phyloP scores from a whole-genome alignment of 1,284 basidiomycete species.

The Farysia itapuensis region DNA sequence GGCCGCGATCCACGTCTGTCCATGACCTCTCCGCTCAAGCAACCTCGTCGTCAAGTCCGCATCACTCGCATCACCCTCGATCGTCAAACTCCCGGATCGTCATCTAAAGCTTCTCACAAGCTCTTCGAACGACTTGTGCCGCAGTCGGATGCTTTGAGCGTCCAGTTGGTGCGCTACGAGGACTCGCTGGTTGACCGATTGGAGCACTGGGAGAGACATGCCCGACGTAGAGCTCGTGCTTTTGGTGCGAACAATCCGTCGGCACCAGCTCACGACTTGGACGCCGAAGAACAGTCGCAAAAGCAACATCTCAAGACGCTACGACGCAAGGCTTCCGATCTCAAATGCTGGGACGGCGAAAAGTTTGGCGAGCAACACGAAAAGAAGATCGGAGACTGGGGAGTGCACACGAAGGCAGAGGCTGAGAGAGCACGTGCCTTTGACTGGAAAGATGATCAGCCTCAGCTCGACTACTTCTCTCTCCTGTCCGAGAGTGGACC shows the following conservation, averaged over 20 bases:
- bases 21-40: constrained; percentile 13
- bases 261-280: constrained; percentile 20
- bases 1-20: constrained; percentile 29
- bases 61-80: constrained; percentile 38
- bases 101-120: not conserved
- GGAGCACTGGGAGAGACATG: constrained; percentile 41
- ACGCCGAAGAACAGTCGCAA: constrained; percentile 17
- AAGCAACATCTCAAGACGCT: constrained; percentile 26
- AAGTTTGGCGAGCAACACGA: constrained; percentile 20
- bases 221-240: constrained; percentile 30
- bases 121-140: constrained; percentile 16
- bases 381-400: constrained; percentile 41
- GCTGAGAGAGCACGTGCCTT: constrained; percentile 43
- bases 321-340: constrained; percentile 11
- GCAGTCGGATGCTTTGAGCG: constrained; percentile 32
- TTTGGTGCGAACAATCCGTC: constrained; percentile 41
- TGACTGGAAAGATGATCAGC: constrained; percentile 38
- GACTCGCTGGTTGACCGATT: constrained; percentile 34
- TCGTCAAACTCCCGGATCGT: not conserved
- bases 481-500: constrained; percentile 4
- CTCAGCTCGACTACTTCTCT: constrained; percentile 26
- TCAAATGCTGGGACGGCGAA: constrained; percentile 29
- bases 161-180: constrained; percentile 41
- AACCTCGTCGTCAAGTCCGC: constrained; percentile 27
- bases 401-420: constrained; percentile 38